Base-by-base conservation (phyloP, 2,329 filamentous ascomycete species). In the Cordyceps pruinosa region DNA sequence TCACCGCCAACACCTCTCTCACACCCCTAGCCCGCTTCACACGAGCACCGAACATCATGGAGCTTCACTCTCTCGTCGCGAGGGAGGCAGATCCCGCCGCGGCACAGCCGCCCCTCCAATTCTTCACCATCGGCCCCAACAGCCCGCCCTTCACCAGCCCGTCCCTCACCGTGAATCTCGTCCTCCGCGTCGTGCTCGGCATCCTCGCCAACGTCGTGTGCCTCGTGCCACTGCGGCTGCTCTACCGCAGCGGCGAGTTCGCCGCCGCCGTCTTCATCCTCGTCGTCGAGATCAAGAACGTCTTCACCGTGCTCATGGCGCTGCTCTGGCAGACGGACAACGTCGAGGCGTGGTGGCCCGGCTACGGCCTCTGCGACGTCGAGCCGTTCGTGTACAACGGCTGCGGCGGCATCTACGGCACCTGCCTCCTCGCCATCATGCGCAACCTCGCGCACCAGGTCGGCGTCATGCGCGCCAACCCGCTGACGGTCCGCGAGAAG, bases 361-460 rank as follows among this genome's bases (percentile, higher is more conserved):
- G 81, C 51, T 65, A 70, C 25, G 79, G 78, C 19, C 74, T 79
- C 67, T 85, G 82, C 63, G 81, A 85, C 62, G 10, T 82, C 34
- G 72, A 79, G 62, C 64, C 73, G 13, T 80, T 77, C 39, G 66
- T 76, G 28, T 72, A 79, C 60, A 80, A 80, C 59, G 69, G 75
- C 62, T 58, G 45, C 57, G 73, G 78, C 41, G 74, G 75, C 1
- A 63, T 78, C 42, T 83, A 75, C 65, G 72, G 72, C 41, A 75
- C 77, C n/a, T 75, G 76, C 35, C 70, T 82, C 45, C 76, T 82
- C 51, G 77, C 78, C 64, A 77, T 82, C 58, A 79, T 83, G 74
- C 75, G 75, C 15, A 77, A 80, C 45, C 73, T 84, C 10, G 73
- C 80, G 15, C 66, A 71, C 37, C 79, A 80, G 62, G 73, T 84